Evolutionary conservation across 805 yeast genomes (phyloP), one percentile per base, ranked within the genome.

Genomic region (Saturnispora besseyi): DNA sequence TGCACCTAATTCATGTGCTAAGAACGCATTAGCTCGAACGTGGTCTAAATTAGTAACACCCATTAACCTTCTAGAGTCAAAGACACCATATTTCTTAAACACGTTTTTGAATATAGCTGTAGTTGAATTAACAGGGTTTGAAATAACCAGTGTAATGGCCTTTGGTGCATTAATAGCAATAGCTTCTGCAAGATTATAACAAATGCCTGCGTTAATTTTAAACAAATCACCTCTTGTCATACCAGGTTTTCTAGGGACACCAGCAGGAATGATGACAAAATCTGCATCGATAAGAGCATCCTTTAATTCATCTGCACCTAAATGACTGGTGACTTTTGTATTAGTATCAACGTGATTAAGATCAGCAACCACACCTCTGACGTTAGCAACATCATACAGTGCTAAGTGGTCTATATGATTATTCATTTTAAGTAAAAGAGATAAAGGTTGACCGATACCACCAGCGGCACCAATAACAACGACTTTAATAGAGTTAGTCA

Each of bases 101-200:
- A 85, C 81, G 69, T 87, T 88, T 49, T 85, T 87, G 47, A 88
- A 87, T 58, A 89, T 82, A 46, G 96, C 96, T 28, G 89, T 95
- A 9, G 95, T 84, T 24, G 96, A 86, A 75, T 89, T 89, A 59
- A 89, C 95, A 5, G 97, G 97, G 75, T 89, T 89, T 44, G 96
- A 87, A 62, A 89, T 89, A 58, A 90, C 78, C 61, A 87, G 74
- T 18, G 87, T 79, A 58, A 83, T 80, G 1, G 95, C 93, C 57
- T 78, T 73, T 53, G 93, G 90, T 50, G 87, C 79, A 63, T 64
- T 59, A 56, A 72, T 72, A 45, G 95, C 93, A 59, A 88, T 81
- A 12, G 87, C 87, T 57, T 77, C 78, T 36, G 91, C 84, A 53
- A 89, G 72, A 53, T 77, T 80, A 55, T 78, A 77, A 54, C 89